phyloP scores from a whole-genome alignment of 2,329 filamentous ascomycete genomes.

The Beauveria bassiana region DNA sequence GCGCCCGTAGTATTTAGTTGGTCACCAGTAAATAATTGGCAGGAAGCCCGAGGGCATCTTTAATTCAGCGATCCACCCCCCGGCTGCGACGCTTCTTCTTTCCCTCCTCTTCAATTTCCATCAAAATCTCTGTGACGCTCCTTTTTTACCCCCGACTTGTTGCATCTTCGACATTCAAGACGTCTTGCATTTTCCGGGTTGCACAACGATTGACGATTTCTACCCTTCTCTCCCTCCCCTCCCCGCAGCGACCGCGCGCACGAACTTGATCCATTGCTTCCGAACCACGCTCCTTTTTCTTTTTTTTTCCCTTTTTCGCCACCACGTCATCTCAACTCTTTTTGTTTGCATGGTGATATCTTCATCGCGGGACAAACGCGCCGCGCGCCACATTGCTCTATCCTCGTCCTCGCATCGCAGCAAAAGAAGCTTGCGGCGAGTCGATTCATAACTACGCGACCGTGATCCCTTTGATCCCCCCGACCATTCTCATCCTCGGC shows the following conservation, averaged over 20 bases:
- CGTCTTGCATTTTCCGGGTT: neutral
- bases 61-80: neutral
- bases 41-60: neutral
- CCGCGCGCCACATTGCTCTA: neutral
- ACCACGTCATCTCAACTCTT: neutral
- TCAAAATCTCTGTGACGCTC: neutral
- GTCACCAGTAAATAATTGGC: neutral
- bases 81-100: neutral
- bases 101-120: neutral
- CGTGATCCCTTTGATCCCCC: neutral
- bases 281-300: constrained; percentile 2
- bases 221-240: too few relatives aligned
- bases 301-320: neutral
- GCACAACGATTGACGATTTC: neutral
- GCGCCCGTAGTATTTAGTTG: neutral
- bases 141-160: neutral
- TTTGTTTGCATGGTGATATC: neutral
- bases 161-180: neutral
- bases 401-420: neutral
- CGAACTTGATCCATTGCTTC: neutral
- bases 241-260: neutral
- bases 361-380: neutral
- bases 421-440: neutral
- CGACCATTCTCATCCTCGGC: too few relatives aligned
- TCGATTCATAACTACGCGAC: neutral